Base-by-base conservation (phyloP, 768 basidiomycete species). In the Hemileccinum rubropunctum region DNA sequence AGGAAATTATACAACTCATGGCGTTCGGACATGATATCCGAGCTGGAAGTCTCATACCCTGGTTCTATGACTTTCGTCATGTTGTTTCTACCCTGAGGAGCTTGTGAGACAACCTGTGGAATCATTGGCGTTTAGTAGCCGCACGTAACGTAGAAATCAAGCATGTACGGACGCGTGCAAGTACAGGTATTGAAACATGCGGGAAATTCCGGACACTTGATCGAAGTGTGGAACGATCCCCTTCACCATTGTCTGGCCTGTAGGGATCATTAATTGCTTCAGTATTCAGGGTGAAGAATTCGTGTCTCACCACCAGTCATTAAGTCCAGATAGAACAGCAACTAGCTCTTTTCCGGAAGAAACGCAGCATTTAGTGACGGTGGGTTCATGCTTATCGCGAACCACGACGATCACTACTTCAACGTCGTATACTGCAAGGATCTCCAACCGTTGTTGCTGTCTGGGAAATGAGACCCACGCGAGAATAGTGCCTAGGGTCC, bases 181-280 rank as follows among this genome's bases (percentile, higher is more conserved):
- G 17, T 34, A 63, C 39, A 15, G 62, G 59, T 14, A 69, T 50
- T 30, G 28, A 42, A 64, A 57, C 30, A 47, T 48, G 45, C 67
- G 67, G 34, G 64, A 69, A 48, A 69, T 70, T 38, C 76, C 77
- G 60, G 76, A 74, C 48, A 72, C 71, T 54, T 67, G 73, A 59
- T 80, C 77, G 38, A 76, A 69, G 38, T 70, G 71, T 50, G 73
- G 73, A 47, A 54, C 48, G 38, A 41, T 47, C 56, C 65, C 3
- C 53, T 67, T 71, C 59, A 56, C 70, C 48, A 51, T 67, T 46
- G 61, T 67, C 58, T 57, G 64, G 53, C 59, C 65, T 62, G 46
- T 20, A 47, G n/a, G 47, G 41, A 49, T 44, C 51, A 53, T 55
- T 53, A 54, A 56, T 48, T 47, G 36, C 52, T 48, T 57, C 47